These are phyloP conservation scores for Paramyrothecium roridum DNA, from an alignment of 2,329 filamentous ascomycete genomes.

Conservation along the genomic window DNA sequence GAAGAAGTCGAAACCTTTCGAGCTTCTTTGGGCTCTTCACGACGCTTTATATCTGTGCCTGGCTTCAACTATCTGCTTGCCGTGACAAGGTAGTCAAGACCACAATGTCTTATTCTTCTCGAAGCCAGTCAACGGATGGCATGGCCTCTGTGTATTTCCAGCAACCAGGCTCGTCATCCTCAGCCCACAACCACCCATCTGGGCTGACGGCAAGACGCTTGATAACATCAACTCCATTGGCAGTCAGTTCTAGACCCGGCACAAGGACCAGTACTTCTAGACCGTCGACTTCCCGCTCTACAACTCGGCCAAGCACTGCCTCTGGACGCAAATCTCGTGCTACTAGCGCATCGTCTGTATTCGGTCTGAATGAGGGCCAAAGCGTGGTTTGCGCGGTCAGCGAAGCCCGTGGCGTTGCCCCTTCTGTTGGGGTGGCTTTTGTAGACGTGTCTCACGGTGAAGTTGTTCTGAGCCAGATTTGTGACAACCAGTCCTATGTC, in stretches of 20 bases:
- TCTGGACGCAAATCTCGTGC: slow-evolving; percentile 43
- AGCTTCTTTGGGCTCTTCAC: too few species aligned
- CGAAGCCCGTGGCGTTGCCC: slow-evolving; percentile 83
- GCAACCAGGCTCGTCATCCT: not conserved
- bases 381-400: slow-evolving; percentile 84
- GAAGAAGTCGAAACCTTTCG: too few species aligned
- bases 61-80: too few species aligned
- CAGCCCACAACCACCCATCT: not conserved
- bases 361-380: slow-evolving; percentile 52
- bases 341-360: slow-evolving; percentile 28
- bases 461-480: slow-evolving; percentile 83
- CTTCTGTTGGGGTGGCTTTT: slow-evolving; percentile 81
- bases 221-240: slow-evolving; percentile 10
- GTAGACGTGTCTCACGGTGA: slow-evolving; percentile 84
- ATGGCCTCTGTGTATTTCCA: slow-evolving; percentile 19
- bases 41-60: too few species aligned
- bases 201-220: not conserved
- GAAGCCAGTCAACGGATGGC: slow-evolving; percentile 1
- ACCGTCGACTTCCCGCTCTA: slow-evolving; percentile 13
- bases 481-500: slow-evolving; percentile 88
- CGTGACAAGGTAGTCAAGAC: too few species aligned
- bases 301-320: slow-evolving; percentile 32
- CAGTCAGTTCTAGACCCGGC: slow-evolving; percentile 10
- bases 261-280: slow-evolving; percentile 10
- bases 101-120: too few species aligned